Evolutionary conservation across 1,139 yeast species (phyloP).

Genomic region (Candida dubliniensis): DNA sequence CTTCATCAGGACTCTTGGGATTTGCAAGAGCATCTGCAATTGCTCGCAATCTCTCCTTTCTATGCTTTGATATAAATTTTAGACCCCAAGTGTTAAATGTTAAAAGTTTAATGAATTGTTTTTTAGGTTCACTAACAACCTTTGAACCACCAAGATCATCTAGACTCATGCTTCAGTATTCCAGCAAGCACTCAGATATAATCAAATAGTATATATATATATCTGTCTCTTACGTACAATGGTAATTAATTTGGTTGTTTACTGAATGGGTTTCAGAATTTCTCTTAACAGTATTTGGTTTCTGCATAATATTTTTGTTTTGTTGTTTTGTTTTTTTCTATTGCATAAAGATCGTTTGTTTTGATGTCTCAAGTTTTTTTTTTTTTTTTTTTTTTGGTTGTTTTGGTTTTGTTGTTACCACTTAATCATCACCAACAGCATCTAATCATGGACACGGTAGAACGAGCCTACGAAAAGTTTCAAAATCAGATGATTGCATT

Average conservation of each 20-base stretch:
- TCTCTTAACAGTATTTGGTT: not conserved
- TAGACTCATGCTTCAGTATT: constrained; percentile 2
- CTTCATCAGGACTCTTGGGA: constrained; percentile 33
- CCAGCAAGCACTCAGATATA: not conserved
- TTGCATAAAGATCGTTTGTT: not conserved
- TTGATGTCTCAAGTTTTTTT: too few species aligned
- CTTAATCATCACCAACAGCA: not conserved
- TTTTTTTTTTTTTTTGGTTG: not conserved
- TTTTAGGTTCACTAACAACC: constrained; percentile 3
- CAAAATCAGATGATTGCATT: constrained; percentile 6
- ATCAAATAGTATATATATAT: not conserved
- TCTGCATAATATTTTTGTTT: not conserved
- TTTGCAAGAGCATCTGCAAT: constrained; percentile 67
- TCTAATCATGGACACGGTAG: constrained; percentile 1
- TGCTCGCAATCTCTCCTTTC: constrained; percentile 66
- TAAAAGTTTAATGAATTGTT: constrained; percentile 42
- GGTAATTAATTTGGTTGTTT: not conserved
- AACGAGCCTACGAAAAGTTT: constrained; percentile 4
- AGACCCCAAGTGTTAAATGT: constrained; percentile 90
- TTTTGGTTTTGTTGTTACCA: not conserved
- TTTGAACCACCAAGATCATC: constrained; percentile 1
- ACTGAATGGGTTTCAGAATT: not conserved
- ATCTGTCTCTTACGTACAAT: not conserved
- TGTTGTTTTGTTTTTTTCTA: constrained; percentile 1
- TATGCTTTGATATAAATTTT: constrained; percentile 70